These are phyloP conservation scores for Coniella lustricola DNA, from an alignment of 2,329 filamentous ascomycete species.

Conservation along the genomic window DNA sequence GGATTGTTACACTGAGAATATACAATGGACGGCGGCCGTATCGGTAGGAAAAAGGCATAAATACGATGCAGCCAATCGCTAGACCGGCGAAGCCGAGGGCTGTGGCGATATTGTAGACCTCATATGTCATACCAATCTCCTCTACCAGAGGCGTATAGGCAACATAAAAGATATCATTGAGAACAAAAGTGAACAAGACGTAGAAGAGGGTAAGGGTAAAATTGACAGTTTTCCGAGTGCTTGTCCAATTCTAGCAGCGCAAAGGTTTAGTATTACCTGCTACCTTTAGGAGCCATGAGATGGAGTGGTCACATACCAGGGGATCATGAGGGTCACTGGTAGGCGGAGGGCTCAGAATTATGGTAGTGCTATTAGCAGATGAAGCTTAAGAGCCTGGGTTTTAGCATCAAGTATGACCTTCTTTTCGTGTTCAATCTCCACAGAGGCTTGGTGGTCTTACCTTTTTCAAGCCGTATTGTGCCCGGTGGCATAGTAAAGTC, in stretches of 20 bases:
- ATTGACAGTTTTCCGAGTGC: slow-evolving; percentile 25
- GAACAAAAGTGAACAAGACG: slow-evolving; percentile 25
- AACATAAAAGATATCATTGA: background rate
- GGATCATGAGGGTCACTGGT: slow-evolving; percentile 18
- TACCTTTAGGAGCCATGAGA: background rate
- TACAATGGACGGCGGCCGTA: slow-evolving; percentile 29
- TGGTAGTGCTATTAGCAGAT: background rate
- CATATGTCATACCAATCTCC: slow-evolving; percentile 23
- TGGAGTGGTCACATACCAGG: slow-evolving; percentile 19
- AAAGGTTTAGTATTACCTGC: background rate
- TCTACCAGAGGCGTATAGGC: slow-evolving; percentile 1
- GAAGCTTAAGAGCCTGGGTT: background rate
- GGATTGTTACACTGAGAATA: slow-evolving; percentile 16
- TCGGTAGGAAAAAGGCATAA: slow-evolving; percentile 28
- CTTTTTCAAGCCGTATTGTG: background rate
- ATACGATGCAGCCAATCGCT: slow-evolving; percentile 27
- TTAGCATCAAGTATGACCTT: too few species aligned
- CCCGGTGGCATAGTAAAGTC: background rate
- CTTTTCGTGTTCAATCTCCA: background rate
- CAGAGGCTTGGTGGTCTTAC: background rate
- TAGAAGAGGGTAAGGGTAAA: slow-evolving; percentile 26
- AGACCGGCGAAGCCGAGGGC: slow-evolving; percentile 26
- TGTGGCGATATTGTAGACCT: slow-evolving; percentile 21
- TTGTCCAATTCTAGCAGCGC: slow-evolving; percentile 23
- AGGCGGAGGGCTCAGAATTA: slow-evolving; percentile 12